Evolutionary conservation across 352 stramenopile genomes (phyloP).

Genomic region (Blastocystis sp.): DNA sequence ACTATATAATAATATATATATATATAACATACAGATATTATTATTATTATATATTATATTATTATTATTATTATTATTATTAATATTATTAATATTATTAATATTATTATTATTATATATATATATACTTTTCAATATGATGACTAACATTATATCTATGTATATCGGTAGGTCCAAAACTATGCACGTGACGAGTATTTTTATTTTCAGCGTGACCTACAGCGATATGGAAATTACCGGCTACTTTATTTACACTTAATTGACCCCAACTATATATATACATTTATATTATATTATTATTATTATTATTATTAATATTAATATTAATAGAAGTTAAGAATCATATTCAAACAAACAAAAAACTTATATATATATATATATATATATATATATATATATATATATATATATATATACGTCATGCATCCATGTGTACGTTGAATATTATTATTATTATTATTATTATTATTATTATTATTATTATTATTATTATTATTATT

Average conservation of each 20-base stretch:
- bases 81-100: not conserved
- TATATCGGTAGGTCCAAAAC: conserved; percentile 58
- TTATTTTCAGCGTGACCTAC: conserved; percentile 53
- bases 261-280: conserved; percentile 45
- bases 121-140: conserved; percentile 51
- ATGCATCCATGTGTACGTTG: conserved; percentile 44
- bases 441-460: conserved; percentile 36
- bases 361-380: not conserved
- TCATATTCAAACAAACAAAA: not conserved
- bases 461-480: conserved; percentile 49
- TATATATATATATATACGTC: not conserved
- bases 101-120: conserved; percentile 39
- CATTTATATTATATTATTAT: conserved; percentile 57
- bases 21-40: too few species aligned
- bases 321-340: conserved; percentile 28
- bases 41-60: not conserved
- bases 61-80: conserved; percentile 6
- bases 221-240: conserved; percentile 70
- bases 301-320: conserved; percentile 39
- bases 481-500: conserved; percentile 43
- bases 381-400: not conserved
- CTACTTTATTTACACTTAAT: conserved; percentile 61
- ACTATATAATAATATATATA: conserved; percentile 11
- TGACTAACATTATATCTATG: conserved; percentile 61
- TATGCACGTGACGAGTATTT: conserved; percentile 60